These are phyloP conservation scores for Codiaeum variegatum DNA, from an alignment of 441 rosid genomes.

Conservation along the genomic window DNA sequence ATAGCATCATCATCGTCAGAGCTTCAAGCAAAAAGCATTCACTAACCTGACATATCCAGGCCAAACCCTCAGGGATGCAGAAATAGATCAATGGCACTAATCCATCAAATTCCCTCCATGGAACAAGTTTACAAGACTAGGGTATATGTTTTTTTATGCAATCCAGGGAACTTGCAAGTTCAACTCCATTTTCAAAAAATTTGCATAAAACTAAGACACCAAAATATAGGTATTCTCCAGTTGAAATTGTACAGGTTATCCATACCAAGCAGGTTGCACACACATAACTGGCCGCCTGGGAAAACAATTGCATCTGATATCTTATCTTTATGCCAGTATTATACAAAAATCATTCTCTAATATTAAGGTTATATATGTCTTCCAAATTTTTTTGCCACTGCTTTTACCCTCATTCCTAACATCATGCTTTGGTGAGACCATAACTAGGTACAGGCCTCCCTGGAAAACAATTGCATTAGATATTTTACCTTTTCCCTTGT, in stretches of 20 bases:
- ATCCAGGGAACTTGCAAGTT: neutral
- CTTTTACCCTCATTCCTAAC: no score
- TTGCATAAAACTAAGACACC: neutral
- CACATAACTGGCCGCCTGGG: neutral
- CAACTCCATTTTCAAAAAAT: neutral
- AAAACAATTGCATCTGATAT: neutral
- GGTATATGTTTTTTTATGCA: neutral
- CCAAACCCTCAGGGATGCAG: neutral
- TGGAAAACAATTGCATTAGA: neutral
- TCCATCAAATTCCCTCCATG: neutral
- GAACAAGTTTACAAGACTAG: neutral
- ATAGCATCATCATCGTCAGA: neutral
- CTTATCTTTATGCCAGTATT: neutral
- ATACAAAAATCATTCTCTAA: neutral
- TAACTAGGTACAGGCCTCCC: no score
- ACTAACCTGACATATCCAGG: neutral
- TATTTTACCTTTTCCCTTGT: neutral
- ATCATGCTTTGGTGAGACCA: no score
- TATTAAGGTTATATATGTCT: neutral
- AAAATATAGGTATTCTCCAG: neutral
- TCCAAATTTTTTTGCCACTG: no score
- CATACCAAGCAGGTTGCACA: neutral
- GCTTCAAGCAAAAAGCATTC: neutral
- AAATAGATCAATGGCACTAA: neutral
- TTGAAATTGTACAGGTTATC: neutral